phyloP scores from a whole-genome alignment of 306 rosid species.

The Rosa persica region DNA sequence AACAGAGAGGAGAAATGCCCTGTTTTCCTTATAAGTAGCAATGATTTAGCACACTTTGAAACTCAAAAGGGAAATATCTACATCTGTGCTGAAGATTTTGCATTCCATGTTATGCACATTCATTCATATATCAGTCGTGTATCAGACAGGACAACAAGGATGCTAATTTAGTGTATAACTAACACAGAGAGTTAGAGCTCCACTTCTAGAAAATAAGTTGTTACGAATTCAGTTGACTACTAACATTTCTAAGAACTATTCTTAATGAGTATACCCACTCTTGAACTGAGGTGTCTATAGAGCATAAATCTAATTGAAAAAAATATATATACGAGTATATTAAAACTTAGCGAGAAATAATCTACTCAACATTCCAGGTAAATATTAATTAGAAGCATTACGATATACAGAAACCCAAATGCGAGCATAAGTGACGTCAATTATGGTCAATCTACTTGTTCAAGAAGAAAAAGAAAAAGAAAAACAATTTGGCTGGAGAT shows the following conservation, averaged over 20 bases:
- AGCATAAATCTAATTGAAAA: not conserved
- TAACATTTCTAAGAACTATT: not conserved
- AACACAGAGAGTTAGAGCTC: not conserved
- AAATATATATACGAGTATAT: too few relatives aligned
- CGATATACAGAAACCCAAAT: not conserved
- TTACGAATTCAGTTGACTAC: not conserved
- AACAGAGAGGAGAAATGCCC: not conserved
- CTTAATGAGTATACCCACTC: not conserved
- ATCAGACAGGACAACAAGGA: not conserved
- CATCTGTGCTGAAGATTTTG: not conserved
- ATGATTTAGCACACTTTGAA: not conserved
- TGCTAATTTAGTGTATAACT: slow-evolving; percentile 6
- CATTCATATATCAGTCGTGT: not conserved
- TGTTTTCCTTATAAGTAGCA: not conserved
- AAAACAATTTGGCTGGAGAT: not conserved
- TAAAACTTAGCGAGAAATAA: not conserved
- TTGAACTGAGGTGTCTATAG: not conserved
- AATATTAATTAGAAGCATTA: not conserved
- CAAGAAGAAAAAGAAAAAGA: not conserved
- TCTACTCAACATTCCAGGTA: not conserved
- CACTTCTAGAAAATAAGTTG: not conserved
- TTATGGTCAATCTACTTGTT: not conserved
- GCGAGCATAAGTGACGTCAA: not conserved
- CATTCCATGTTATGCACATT: not conserved
- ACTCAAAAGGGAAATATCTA: not conserved